Conservation (phyloP, 192 early-diverging fungal species). For the Coemansia sp. region DNA sequence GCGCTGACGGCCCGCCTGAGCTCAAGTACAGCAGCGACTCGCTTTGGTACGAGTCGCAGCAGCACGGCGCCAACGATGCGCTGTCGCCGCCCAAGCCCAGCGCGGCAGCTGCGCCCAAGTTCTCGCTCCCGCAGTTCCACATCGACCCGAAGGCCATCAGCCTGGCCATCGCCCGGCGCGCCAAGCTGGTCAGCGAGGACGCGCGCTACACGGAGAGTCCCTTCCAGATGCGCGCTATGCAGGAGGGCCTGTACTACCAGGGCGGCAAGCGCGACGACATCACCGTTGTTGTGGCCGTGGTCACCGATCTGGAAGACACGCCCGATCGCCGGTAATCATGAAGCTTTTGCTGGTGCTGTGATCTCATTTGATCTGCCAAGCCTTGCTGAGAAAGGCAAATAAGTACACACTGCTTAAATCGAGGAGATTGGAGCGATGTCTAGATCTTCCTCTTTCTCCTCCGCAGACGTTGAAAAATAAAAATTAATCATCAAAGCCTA, state of each 20-base stretch:
- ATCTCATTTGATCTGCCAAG: not conserved
- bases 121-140: constrained; percentile 53
- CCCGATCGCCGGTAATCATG: constrained; percentile 62
- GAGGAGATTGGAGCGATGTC: not conserved
- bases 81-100: constrained; percentile 8
- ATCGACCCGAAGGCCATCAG: constrained; percentile 76
- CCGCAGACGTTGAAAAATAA: no score
- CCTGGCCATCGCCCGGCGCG: constrained; percentile 74
- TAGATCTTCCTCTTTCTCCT: no score
- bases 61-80: constrained; percentile 5
- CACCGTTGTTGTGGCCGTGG: constrained; percentile 82
- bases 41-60: constrained; percentile 54
- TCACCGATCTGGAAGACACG: constrained; percentile 74
- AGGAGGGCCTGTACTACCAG: constrained; percentile 91
- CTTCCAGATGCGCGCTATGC: constrained; percentile 89
- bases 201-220: constrained; percentile 72
- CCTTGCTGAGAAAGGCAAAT: not conserved
- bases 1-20: constrained; percentile 44
- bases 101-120: constrained; percentile 17
- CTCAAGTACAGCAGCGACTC: constrained; percentile 54
- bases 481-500: no score
- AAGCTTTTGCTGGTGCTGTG: not conserved
- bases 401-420: not conserved
- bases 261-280: constrained; percentile 98
- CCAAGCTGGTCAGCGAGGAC: constrained; percentile 81